Evolutionary conservation across 352 stramenopile species (phyloP).

Genomic region (Phytophthora pinifolia): DNA sequence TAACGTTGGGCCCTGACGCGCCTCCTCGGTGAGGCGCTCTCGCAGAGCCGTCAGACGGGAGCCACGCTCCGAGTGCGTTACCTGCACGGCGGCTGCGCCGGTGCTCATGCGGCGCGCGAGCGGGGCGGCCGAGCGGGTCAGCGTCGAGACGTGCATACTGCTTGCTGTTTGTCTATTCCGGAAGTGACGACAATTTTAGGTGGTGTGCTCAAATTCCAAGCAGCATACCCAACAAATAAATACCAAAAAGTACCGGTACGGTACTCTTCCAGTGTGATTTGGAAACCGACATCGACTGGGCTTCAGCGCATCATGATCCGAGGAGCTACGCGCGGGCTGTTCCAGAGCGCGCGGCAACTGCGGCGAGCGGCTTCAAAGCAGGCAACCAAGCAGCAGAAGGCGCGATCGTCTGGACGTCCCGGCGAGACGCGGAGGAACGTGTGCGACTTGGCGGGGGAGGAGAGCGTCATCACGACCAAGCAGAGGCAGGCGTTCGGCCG

Average conservation of each 20-base stretch:
- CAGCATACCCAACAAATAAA: constrained; percentile 20
- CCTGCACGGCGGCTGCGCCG: constrained; percentile 50
- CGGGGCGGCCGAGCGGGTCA: constrained; percentile 15
- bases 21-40: constrained; percentile 60
- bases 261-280: too few species aligned
- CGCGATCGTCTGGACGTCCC: neutral
- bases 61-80: constrained; percentile 63
- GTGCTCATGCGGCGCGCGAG: constrained; percentile 27
- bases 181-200: constrained; percentile 10
- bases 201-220: constrained; percentile 9
- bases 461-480: constrained; percentile 47
- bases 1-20: constrained; percentile 58
- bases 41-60: constrained; percentile 68
- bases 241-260: too few species aligned
- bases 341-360: constrained; percentile 57
- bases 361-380: constrained; percentile 35
- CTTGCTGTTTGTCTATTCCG: constrained; percentile 18
- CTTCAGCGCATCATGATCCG: constrained; percentile 44
- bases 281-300: constrained; percentile 5
- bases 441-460: constrained; percentile 33
- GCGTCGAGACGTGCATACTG: constrained; percentile 21
- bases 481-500: constrained; percentile 58
- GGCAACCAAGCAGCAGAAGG: constrained; percentile 14
- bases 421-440: constrained; percentile 18
- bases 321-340: constrained; percentile 41